Conservation (phyloP, 2,329 filamentous ascomycete species). For the Trichoderma polysporum region DNA sequence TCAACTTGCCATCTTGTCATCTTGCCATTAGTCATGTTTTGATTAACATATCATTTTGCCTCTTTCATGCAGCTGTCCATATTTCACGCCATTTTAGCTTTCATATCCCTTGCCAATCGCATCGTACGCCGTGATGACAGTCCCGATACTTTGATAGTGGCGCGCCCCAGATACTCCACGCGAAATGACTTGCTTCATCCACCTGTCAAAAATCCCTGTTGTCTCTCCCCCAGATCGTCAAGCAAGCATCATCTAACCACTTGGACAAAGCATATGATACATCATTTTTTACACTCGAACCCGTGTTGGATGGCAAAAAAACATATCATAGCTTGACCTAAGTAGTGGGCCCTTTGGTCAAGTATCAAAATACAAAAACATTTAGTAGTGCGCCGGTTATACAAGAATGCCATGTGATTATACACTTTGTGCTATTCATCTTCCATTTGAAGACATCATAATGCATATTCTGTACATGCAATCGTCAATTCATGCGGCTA, state of each 20-base stretch:
- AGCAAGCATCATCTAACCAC: background rate
- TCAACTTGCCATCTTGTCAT: background rate
- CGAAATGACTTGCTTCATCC: background rate
- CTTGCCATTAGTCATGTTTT: background rate
- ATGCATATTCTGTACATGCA: slow-evolving; percentile 14
- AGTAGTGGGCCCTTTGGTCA: background rate
- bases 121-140: background rate
- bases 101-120: background rate
- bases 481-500: slow-evolving; percentile 17
- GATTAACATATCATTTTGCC: background rate
- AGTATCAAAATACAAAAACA: background rate
- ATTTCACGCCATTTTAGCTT: background rate
- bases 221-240: background rate
- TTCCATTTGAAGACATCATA: background rate
- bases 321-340: background rate
- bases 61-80: background rate
- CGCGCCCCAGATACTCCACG: background rate
- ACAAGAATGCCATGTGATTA: background rate
- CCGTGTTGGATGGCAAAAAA: background rate
- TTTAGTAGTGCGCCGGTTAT: background rate
- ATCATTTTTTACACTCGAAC: background rate
- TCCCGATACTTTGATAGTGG: background rate
- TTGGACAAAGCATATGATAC: slow-evolving; percentile 2
- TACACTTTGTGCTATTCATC: background rate
- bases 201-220: background rate